phyloP scores from a whole-genome alignment of 805 yeast species.

The Cyberlindnera saturnus region DNA sequence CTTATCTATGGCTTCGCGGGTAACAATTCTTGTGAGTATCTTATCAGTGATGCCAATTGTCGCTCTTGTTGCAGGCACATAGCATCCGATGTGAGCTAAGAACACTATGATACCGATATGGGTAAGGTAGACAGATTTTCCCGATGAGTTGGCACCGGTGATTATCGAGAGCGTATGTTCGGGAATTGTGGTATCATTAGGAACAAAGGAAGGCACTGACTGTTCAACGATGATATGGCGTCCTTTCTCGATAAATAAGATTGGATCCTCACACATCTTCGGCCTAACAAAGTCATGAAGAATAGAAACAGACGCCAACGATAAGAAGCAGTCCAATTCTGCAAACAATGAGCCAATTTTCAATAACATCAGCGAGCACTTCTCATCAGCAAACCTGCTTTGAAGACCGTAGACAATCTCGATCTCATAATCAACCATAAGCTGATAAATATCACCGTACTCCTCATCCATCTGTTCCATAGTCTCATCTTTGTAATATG shows the following conservation, averaged over 20 bases:
- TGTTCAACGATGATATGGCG: conserved; percentile 44
- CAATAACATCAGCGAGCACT: conserved; percentile 7
- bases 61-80: conserved; percentile 44
- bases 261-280: conserved; percentile 20
- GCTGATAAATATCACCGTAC: conserved; percentile 37
- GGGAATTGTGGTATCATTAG: conserved; percentile 33
- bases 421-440: conserved; percentile 35
- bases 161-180: conserved; percentile 29
- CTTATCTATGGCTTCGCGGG: conserved; percentile 34
- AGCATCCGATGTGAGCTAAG: conserved; percentile 49
- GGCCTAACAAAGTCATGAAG: conserved; percentile 29
- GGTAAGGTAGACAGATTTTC: conserved; percentile 45
- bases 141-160: conserved; percentile 47
- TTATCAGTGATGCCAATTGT: conserved; percentile 42
- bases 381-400: conserved; percentile 12
- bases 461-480: conserved; percentile 29
- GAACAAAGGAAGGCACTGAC: conserved; percentile 31
- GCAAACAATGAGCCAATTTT: conserved; percentile 23
- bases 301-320: conserved; percentile 29
- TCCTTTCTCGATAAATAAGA: conserved; percentile 32
- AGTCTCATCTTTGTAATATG: conserved; percentile 30
- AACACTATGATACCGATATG: conserved; percentile 44
- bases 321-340: conserved; percentile 32
- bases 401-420: conserved; percentile 33
- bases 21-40: conserved; percentile 38